Evolutionary conservation across 1,284 basidiomycete species (phyloP).

Genomic region (Irpex sp.): DNA sequence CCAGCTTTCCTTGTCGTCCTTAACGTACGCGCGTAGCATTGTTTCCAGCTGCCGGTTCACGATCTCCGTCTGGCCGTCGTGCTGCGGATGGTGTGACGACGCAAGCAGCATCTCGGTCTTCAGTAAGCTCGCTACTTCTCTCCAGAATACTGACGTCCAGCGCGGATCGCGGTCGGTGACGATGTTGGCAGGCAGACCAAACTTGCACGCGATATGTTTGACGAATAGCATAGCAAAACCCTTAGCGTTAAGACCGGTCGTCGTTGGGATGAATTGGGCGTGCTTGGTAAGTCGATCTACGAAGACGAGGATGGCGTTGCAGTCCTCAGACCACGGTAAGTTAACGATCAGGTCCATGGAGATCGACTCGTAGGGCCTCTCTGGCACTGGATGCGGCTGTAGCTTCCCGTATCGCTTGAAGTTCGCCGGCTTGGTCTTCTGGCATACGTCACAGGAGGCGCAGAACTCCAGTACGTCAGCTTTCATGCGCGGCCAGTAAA

Average conservation of each 20-base stretch:
- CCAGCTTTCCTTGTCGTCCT: background rate
- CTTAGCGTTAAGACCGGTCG: constrained; percentile 2
- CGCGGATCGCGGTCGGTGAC: constrained; percentile 24
- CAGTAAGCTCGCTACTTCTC: constrained; percentile 10
- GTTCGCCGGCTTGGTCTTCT: constrained; percentile 16
- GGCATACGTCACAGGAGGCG: constrained; percentile 32
- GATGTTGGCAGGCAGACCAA: constrained; percentile 21
- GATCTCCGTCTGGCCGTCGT: constrained; percentile 18
- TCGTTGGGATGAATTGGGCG: constrained; percentile 13
- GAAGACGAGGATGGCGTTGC: background rate
- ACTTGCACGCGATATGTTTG: constrained; percentile 13
- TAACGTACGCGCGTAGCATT: background rate
- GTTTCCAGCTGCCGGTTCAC: constrained; percentile 12
- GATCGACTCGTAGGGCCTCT: constrained; percentile 22
- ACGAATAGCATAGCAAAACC: constrained; percentile 18
- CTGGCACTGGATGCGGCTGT: background rate
- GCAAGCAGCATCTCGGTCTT: constrained; percentile 14
- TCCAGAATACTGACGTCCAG: constrained; percentile 24
- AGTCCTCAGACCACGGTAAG: background rate
- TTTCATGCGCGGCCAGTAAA: constrained; percentile 30
- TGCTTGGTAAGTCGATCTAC: too few species aligned
- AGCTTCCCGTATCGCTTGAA: background rate
- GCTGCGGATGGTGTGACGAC: constrained; percentile 20
- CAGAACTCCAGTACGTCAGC: constrained; percentile 22
- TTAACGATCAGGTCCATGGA: background rate